Percentiles rank a stretch among this genome's conserved stretches.
Evolutionary conservation across 179 eudicot species (phyloP).

Genomic region (Carnegiea gigantea): DNA sequence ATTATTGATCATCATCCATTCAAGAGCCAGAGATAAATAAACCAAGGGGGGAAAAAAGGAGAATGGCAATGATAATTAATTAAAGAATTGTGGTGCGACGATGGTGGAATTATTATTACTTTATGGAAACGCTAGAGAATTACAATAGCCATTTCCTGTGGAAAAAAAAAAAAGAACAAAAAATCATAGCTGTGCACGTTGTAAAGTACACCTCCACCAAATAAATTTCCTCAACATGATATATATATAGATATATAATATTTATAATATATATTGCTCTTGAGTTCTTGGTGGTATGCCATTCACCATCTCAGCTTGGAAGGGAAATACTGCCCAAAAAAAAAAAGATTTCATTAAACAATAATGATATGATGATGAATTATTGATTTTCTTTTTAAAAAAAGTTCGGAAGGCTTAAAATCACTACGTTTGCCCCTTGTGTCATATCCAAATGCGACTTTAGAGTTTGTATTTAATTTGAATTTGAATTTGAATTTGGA

Average conservation of each 20-base stretch:
- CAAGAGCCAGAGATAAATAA: no score
- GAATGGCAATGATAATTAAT: neutral
- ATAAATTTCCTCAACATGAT: neutral
- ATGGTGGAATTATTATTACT: neutral
- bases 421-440: no score
- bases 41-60: no score
- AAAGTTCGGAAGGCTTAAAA: no score
- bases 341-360: neutral
- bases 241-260: neutral
- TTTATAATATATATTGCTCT: neutral
- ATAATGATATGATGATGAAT: no score
- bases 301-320: constrained; percentile 19
- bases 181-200: neutral
- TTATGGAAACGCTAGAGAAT: neutral
- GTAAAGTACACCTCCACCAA: neutral
- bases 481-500: no score
- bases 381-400: no score
- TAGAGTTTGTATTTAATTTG: no score
- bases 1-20: no score
- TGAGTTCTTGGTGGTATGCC: neutral
- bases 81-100: neutral
- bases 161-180: neutral
- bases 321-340: constrained; percentile 16
- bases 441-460: no score
- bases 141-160: neutral